Percentiles rank a stretch among this genome's conserved stretches.
Conservation (phyloP, 2,329 filamentous ascomycete species). For the Fusarium hainanense region DNA sequence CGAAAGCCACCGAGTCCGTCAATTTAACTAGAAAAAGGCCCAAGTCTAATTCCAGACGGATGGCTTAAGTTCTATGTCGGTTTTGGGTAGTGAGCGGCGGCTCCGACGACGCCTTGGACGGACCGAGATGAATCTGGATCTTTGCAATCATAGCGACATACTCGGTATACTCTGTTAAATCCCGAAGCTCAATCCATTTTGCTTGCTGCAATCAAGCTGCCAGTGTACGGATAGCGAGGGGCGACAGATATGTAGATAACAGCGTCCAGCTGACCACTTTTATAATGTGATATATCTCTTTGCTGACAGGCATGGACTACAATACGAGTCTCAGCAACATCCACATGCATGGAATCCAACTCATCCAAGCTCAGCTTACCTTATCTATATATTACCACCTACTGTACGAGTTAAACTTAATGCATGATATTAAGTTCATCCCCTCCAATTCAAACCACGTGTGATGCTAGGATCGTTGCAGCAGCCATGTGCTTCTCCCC, state of each 20-base stretch:
- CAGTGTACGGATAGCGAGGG: neutral
- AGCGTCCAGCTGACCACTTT: neutral
- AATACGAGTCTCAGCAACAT: neutral
- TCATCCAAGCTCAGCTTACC: neutral
- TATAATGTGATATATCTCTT: slow-evolving; percentile 3
- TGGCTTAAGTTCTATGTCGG: neutral
- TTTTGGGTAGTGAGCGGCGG: slow-evolving; percentile 12
- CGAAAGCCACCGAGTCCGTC: neutral
- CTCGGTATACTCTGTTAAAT: neutral
- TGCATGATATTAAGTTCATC: slow-evolving; percentile 2
- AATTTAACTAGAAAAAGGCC: neutral
- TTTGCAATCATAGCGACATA: neutral
- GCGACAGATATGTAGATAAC: neutral
- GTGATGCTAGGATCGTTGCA: slow-evolving; percentile 18
- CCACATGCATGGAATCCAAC: neutral
- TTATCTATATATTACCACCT: neutral
- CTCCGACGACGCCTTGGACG: slow-evolving; percentile 27
- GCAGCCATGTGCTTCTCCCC: slow-evolving; percentile 15
- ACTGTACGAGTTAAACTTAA: slow-evolving; percentile 2
- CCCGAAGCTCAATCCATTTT: neutral
- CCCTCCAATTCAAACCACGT: slow-evolving; percentile 31
- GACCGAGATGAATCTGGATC: slow-evolving; percentile 28
- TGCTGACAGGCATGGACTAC: neutral
- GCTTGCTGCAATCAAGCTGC: neutral
- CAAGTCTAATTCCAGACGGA: neutral